A percentile compares a stretch with the other conserved stretches of the same genome.
Conservation (phyloP, 2,329 filamentous ascomycete species). For the Talaromyces amestolkiae region DNA sequence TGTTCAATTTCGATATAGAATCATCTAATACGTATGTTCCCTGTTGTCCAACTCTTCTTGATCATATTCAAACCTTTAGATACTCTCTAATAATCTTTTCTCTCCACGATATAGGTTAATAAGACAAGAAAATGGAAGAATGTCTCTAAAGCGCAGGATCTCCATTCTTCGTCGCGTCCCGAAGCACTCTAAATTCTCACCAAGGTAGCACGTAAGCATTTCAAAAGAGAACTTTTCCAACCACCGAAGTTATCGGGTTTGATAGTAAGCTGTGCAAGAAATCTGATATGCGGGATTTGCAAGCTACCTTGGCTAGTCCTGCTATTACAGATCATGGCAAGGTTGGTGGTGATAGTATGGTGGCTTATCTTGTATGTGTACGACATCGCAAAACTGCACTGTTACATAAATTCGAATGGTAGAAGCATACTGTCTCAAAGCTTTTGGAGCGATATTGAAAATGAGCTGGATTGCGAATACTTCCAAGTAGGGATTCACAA, state of each 20-base stretch:
- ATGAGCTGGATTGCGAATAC: slow-evolving; percentile 1
- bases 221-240: slow-evolving; percentile 52
- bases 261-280: slow-evolving; percentile 49
- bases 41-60: neutral
- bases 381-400: slow-evolving; percentile 46
- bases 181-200: slow-evolving; percentile 37
- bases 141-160: slow-evolving; percentile 34
- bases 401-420: slow-evolving; percentile 55
- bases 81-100: neutral
- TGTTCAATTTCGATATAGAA: neutral
- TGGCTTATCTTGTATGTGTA: slow-evolving; percentile 50
- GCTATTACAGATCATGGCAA: slow-evolving; percentile 16
- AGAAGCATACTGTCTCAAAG: slow-evolving; percentile 45
- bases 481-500: slow-evolving; percentile 48
- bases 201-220: slow-evolving; percentile 34
- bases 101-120: too few relatives aligned
- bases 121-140: slow-evolving; percentile 23
- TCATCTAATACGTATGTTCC: too few relatives aligned
- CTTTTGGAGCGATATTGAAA: slow-evolving; percentile 43
- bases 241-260: slow-evolving; percentile 52
- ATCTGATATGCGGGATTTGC: slow-evolving; percentile 47
- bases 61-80: too few relatives aligned
- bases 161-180: slow-evolving; percentile 37
- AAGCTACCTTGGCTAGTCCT: slow-evolving; percentile 25
- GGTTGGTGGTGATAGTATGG: slow-evolving; percentile 23